Percentiles rank a stretch among this genome's conserved stretches.
Evolutionary conservation across 192 early-diverging fungal genomes (phyloP).

Genomic region (Coemansia sp.): DNA sequence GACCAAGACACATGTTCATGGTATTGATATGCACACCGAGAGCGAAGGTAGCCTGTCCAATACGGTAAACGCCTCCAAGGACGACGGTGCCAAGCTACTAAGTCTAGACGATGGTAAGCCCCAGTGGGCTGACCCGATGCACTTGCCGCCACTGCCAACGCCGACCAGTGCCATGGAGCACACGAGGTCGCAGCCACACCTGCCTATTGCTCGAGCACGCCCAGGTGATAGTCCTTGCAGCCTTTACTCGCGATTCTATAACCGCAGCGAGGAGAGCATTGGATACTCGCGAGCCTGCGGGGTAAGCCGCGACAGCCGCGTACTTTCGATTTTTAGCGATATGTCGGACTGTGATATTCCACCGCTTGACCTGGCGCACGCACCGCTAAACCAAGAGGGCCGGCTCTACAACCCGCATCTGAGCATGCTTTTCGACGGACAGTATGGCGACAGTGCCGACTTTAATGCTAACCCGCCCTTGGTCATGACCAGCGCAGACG

Average conservation of each 20-base stretch:
- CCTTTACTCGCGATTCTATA: neutral
- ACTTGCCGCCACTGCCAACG: neutral
- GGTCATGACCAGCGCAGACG: neutral
- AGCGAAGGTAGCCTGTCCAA: neutral
- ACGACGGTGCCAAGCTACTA: neutral
- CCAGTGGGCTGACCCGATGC: neutral
- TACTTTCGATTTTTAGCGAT: slow-evolving; percentile 36
- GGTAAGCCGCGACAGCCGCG: slow-evolving; percentile 16
- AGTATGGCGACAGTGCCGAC: slow-evolving; percentile 4
- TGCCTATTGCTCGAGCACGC: neutral
- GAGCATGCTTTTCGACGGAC: slow-evolving; percentile 35
- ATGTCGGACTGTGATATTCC: slow-evolving; percentile 25
- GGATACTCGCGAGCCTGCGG: slow-evolving; percentile 5
- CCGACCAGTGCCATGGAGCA: neutral
- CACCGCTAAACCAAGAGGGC: neutral
- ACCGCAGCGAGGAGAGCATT: slow-evolving; percentile 16
- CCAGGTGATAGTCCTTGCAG: slow-evolving; percentile 1
- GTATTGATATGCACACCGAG: neutral
- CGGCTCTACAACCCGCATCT: slow-evolving; percentile 10
- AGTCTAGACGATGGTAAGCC: neutral
- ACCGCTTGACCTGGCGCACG: slow-evolving; percentile 11
- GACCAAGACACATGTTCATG: neutral
- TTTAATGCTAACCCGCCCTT: neutral
- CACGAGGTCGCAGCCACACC: neutral
- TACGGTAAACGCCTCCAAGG: neutral